Conservation (phyloP, 1,284 basidiomycete genomes). For the Naganishia liquefaciens region DNA sequence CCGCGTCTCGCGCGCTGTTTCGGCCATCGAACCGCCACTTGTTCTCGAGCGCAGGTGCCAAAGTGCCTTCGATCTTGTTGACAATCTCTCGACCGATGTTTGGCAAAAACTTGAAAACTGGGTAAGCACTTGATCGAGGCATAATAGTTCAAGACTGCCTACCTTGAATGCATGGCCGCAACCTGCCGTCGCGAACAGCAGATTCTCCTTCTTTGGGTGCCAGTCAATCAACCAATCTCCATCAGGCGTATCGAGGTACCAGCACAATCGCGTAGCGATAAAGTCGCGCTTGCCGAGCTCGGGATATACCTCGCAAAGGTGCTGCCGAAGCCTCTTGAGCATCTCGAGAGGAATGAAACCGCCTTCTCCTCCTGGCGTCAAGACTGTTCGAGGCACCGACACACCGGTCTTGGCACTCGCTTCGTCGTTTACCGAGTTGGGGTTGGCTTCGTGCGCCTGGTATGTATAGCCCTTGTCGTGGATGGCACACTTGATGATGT, state of each 20-base stretch:
- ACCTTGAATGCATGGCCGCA: conserved; percentile 56
- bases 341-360: conserved; percentile 49
- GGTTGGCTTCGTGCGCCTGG: conserved; percentile 34
- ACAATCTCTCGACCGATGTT: conserved; percentile 73
- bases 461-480: conserved; percentile 54
- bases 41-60: conserved; percentile 58
- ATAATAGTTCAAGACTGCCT: not conserved
- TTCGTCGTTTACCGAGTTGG: conserved; percentile 32
- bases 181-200: conserved; percentile 56
- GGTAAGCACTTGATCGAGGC: not conserved
- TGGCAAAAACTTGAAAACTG: conserved; percentile 70
- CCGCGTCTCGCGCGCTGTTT: conserved; percentile 31
- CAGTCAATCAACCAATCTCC: conserved; percentile 57
- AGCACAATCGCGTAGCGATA: conserved; percentile 49
- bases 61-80: conserved; percentile 66
- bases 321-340: conserved; percentile 40
- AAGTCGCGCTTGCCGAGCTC: conserved; percentile 51
- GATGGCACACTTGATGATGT: conserved; percentile 56
- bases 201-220: conserved; percentile 50
- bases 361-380: conserved; percentile 47
- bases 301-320: conserved; percentile 47
- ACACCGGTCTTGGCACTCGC: conserved; percentile 36
- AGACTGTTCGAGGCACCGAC: conserved; percentile 51
- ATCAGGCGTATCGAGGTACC: conserved; percentile 55
- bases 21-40: conserved; percentile 60